Evolutionary conservation across 1,139 yeast genomes (phyloP).

Genomic region (Debaryomycetaceae sp.): DNA sequence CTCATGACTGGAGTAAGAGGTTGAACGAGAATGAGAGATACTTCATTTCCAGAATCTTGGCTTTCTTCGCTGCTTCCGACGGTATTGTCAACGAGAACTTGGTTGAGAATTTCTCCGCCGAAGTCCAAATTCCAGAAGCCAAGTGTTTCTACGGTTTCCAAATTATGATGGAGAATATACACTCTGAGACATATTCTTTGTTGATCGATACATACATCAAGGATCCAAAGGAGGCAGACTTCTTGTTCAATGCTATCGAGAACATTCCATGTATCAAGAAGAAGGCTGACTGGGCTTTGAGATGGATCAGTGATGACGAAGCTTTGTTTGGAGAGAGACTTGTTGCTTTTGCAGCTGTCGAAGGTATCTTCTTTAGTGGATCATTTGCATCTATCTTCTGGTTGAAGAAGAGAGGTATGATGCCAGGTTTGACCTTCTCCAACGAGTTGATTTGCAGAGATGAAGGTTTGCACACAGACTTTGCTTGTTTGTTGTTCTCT

Average conservation of each 20-base stretch:
- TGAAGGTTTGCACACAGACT: slow-evolving; percentile 98
- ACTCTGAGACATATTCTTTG: slow-evolving; percentile 93
- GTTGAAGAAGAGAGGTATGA: slow-evolving; percentile 95
- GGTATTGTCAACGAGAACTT: slow-evolving; percentile 97
- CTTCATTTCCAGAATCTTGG: slow-evolving; percentile 87
- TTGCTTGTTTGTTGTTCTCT: slow-evolving; percentile 91
- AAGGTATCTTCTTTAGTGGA: slow-evolving; percentile 97
- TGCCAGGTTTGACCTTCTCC: slow-evolving; percentile 98
- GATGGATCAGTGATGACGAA: slow-evolving; percentile 88
- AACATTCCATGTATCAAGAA: slow-evolving; percentile 90
- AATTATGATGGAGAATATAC: slow-evolving; percentile 99
- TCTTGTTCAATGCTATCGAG: slow-evolving; percentile 89
- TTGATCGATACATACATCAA: slow-evolving; percentile 92
- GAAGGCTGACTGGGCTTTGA: slow-evolving; percentile 97
- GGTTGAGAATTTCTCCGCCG: slow-evolving; percentile 95
- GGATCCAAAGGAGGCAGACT: slow-evolving; percentile 89
- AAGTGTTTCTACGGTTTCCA: slow-evolving; percentile 98
- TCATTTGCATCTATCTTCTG: slow-evolving; percentile 97
- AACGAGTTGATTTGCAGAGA: slow-evolving; percentile 97
- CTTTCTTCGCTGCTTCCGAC: slow-evolving; percentile 98
- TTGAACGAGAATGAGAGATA: slow-evolving; percentile 86
- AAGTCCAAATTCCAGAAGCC: slow-evolving; percentile 96
- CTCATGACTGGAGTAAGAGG: slow-evolving; percentile 82
- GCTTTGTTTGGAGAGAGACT: slow-evolving; percentile 93
- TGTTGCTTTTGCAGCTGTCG: slow-evolving; percentile 98